Conservation (phyloP, 2,329 filamentous ascomycete species). For the Aspergillus sclerotialis region DNA sequence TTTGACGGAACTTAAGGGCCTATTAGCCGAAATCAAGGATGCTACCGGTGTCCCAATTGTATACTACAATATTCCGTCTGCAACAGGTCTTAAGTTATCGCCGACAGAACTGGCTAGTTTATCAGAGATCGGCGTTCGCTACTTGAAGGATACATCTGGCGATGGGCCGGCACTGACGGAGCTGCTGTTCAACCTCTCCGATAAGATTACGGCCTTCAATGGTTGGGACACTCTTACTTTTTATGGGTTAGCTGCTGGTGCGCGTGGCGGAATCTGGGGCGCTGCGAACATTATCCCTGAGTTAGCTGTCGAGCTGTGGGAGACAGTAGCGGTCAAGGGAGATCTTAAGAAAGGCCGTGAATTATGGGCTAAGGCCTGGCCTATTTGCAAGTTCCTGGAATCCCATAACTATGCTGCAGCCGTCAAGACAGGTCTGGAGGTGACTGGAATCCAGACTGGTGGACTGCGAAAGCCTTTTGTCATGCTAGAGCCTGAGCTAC, state of each 20-base stretch:
- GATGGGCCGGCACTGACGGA: slow-evolving; percentile 46
- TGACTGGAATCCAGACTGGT: slow-evolving; percentile 41
- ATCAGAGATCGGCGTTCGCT: slow-evolving; percentile 41
- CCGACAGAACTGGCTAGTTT: slow-evolving; percentile 40
- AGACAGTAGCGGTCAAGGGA: slow-evolving; percentile 36
- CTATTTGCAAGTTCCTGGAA: slow-evolving; percentile 46
- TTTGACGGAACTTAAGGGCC: slow-evolving; percentile 32
- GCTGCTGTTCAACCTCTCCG: slow-evolving; percentile 37
- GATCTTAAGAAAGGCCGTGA: slow-evolving; percentile 40
- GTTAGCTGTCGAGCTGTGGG: slow-evolving; percentile 42
- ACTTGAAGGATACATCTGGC: slow-evolving; percentile 48
- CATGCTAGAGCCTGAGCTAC: slow-evolving; percentile 26
- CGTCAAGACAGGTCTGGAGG: slow-evolving; percentile 46
- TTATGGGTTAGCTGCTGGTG: slow-evolving; percentile 45
- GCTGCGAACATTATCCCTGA: slow-evolving; percentile 47
- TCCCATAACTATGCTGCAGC: slow-evolving; percentile 41
- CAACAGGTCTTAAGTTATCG: slow-evolving; percentile 36
- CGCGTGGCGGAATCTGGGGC: slow-evolving; percentile 46
- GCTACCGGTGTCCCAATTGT: slow-evolving; percentile 39
- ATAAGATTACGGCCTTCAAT: slow-evolving; percentile 44
- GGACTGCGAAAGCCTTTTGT: slow-evolving; percentile 45
- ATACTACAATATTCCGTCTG: slow-evolving; percentile 48
- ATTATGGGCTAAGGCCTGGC: slow-evolving; percentile 45
- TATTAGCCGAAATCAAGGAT: slow-evolving; percentile 36
- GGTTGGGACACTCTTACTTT: slow-evolving; percentile 51